phyloP scores from a whole-genome alignment of 2,329 filamentous ascomycete species.

The Alternaria brassicae region DNA sequence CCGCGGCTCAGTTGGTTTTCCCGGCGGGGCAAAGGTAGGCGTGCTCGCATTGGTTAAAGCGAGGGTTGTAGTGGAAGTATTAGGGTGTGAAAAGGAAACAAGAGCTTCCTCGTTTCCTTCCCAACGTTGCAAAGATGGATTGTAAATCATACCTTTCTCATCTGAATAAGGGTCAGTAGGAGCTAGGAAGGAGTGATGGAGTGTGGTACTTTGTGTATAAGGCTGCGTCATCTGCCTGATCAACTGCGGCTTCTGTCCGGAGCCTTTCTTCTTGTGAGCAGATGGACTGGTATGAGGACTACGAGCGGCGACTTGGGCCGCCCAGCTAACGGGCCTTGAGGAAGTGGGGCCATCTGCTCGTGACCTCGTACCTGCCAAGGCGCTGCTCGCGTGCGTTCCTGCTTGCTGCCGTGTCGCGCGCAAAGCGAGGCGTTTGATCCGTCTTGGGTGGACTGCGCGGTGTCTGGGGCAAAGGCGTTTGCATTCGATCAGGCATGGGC shows the following conservation, averaged over 20 bases:
- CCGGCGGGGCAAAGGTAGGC: slow-evolving; percentile 49
- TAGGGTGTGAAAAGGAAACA: slow-evolving; percentile 69
- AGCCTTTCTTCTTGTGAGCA: slow-evolving; percentile 54
- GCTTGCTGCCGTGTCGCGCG: slow-evolving; percentile 71
- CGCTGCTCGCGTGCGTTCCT: slow-evolving; percentile 69
- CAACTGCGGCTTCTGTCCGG: slow-evolving; percentile 80
- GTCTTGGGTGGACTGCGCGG: slow-evolving; percentile 63
- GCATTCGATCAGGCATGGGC: slow-evolving; percentile 54
- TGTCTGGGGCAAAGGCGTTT: slow-evolving; percentile 57
- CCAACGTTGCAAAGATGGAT: slow-evolving; percentile 85
- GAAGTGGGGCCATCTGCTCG: slow-evolving; percentile 58
- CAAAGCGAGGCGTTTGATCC: slow-evolving; percentile 66
- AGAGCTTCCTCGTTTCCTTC: slow-evolving; percentile 94
- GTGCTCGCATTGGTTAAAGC: slow-evolving; percentile 50
- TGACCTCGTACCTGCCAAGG: slow-evolving; percentile 57
- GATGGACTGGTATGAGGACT: slow-evolving; percentile 60
- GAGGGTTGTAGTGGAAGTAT: slow-evolving; percentile 57
- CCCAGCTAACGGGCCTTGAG: slow-evolving; percentile 66
- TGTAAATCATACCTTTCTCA: slow-evolving; percentile 96
- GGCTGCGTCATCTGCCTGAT: slow-evolving; percentile 84
- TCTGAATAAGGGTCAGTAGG: slow-evolving; percentile 59
- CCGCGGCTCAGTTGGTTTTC: slow-evolving; percentile 36
- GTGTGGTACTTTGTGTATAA: slow-evolving; percentile 76
- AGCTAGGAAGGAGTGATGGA: slow-evolving; percentile 3
- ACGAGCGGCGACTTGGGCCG: slow-evolving; percentile 60